These are phyloP conservation scores for Auricularia auricula-judae DNA, from an alignment of 768 basidiomycete species.

Conservation along the genomic window DNA sequence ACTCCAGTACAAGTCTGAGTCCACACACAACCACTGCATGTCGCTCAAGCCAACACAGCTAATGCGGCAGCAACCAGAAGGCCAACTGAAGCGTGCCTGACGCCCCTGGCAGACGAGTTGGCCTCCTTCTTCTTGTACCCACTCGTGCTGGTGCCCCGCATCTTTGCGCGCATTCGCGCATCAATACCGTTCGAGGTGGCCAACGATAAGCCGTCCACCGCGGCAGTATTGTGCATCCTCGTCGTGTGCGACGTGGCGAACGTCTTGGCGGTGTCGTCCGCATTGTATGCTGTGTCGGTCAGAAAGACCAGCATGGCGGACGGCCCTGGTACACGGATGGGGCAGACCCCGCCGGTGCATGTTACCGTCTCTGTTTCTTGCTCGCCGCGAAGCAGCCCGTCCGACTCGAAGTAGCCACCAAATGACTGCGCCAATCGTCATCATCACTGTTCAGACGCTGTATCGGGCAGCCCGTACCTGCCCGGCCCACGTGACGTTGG, in stretches of 20 bases:
- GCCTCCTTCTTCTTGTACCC: background rate
- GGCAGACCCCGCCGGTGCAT: conserved; percentile 47
- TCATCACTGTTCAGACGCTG: background rate
- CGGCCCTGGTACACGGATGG: conserved; percentile 55
- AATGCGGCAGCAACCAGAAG: background rate
- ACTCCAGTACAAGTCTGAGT: too few relatives aligned
- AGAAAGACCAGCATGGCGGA: conserved; percentile 70
- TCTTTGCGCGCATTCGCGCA: background rate
- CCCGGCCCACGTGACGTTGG: conserved; percentile 66
- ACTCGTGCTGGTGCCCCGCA: background rate
- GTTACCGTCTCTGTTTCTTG: conserved; percentile 44
- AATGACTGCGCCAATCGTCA: conserved; percentile 16
- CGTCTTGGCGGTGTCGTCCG: background rate
- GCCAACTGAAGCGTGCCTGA: background rate
- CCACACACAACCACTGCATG: too few relatives aligned
- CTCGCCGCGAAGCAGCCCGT: conserved; percentile 53
- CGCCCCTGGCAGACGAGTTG: background rate
- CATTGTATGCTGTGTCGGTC: conserved; percentile 11
- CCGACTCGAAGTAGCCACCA: conserved; percentile 48
- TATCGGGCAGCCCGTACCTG: conserved; percentile 22
- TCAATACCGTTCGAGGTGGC: background rate
- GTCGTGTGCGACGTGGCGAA: background rate
- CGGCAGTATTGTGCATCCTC: background rate
- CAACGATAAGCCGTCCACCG: background rate
- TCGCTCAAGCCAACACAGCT: background rate